Percentiles rank a stretch among this genome's conserved stretches.
phyloP scores from a whole-genome alignment of 2,329 filamentous ascomycete genomes.

The Fusarium cicatricum region DNA sequence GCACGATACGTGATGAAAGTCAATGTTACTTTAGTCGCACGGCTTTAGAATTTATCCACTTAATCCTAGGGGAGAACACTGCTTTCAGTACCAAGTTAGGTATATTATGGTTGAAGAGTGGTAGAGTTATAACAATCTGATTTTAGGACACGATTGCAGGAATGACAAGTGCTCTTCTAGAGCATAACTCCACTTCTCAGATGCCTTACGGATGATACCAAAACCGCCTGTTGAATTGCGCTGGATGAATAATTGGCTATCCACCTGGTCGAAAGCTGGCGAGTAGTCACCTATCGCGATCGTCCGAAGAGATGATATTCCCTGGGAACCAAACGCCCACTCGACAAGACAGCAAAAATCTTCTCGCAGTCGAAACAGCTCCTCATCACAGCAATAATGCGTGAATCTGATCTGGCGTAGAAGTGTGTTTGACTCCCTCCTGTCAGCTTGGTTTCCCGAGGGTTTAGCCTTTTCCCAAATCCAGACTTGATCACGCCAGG shows the following conservation, averaged over 20 bases:
- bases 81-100: too few species aligned
- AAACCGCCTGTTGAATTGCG: background rate
- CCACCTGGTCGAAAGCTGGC: background rate
- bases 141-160: background rate
- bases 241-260: background rate
- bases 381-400: background rate
- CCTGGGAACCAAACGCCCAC: background rate
- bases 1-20: too few species aligned
- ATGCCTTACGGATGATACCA: background rate
- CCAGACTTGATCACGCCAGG: background rate
- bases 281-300: background rate
- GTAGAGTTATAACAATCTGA: background rate
- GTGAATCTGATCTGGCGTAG: background rate
- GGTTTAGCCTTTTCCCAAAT: background rate
- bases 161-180: background rate
- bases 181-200: background rate
- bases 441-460: background rate
- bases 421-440: background rate
- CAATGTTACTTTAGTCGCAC: too few species aligned
- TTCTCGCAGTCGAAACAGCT: background rate
- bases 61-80: too few species aligned
- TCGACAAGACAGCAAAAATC: background rate
- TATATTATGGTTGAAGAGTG: too few species aligned
- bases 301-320: background rate
- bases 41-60: too few species aligned